phyloP scores from a whole-genome alignment of 164 flowering plant genomes.

The Chimonanthus praecox region DNA sequence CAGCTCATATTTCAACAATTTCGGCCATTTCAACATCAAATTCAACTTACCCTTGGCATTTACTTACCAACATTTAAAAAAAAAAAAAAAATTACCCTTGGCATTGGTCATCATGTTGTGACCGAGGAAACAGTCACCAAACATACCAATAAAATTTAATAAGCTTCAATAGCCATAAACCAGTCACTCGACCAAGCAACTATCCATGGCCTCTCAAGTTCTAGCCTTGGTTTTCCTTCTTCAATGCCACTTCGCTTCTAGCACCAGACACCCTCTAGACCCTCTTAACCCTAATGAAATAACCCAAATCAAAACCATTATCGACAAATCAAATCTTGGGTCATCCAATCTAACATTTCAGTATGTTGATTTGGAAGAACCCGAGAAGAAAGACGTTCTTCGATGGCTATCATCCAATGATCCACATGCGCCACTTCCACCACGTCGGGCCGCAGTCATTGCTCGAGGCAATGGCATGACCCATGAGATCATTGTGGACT shows the following conservation, averaged over 20 bases:
- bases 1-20: too few relatives aligned
- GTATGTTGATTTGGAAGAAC: slow-evolving; percentile 36
- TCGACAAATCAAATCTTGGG: slow-evolving; percentile 11
- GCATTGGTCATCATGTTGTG: too few relatives aligned
- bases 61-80: too few relatives aligned
- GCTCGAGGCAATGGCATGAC: slow-evolving; percentile 21
- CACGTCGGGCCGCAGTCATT: slow-evolving; percentile 45
- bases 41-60: too few relatives aligned
- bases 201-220: background rate
- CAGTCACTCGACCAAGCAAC: too few relatives aligned
- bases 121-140: too few relatives aligned
- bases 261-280: slow-evolving; percentile 29
- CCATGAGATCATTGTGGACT: slow-evolving; percentile 45
- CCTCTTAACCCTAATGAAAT: slow-evolving; percentile 32
- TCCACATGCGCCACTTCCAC: slow-evolving; percentile 14
- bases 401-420: slow-evolving; percentile 21
- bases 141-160: too few relatives aligned
- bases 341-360: slow-evolving; percentile 28
- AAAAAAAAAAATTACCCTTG: too few relatives aligned
- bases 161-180: too few relatives aligned
- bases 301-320: slow-evolving; percentile 17
- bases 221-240: background rate
- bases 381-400: slow-evolving; percentile 23
- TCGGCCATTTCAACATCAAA: too few relatives aligned
- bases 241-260: background rate